Percentiles rank a stretch among this genome's conserved stretches.
Evolutionary conservation across 495 filamentous ascomycete species (phyloP).

Genomic region (Oleoguttula mirabilis): DNA sequence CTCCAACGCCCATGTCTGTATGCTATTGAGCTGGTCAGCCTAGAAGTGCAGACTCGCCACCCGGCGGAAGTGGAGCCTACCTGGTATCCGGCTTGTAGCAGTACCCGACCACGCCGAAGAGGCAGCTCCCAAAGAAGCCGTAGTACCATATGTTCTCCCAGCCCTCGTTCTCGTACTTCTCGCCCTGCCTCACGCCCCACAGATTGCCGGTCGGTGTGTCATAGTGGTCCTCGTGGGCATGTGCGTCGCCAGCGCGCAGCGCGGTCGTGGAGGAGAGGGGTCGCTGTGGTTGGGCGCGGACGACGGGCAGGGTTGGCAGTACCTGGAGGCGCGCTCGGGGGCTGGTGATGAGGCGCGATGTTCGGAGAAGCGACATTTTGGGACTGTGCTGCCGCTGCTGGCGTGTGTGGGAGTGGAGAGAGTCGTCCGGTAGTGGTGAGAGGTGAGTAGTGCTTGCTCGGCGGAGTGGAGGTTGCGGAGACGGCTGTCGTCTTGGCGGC

Average conservation of each 20-base stretch:
- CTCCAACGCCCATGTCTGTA: slow-evolving; percentile 98
- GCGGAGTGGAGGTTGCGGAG: no score
- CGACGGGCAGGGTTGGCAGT: slow-evolving; percentile 8
- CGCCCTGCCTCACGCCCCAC: slow-evolving; percentile 78
- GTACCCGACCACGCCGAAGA: slow-evolving; percentile 66
- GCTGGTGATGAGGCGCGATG: slow-evolving; percentile 14
- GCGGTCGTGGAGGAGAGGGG: slow-evolving; percentile 14
- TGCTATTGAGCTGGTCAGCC: slow-evolving; percentile 42
- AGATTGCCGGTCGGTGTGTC: slow-evolving; percentile 88
- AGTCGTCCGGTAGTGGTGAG: no score
- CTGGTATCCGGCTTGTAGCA: slow-evolving; percentile 97
- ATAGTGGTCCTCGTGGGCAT: slow-evolving; percentile 64
- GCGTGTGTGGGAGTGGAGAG: no score
- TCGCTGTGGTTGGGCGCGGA: slow-evolving; percentile 9
- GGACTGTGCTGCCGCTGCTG: no score
- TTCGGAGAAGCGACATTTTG: slow-evolving; percentile 16
- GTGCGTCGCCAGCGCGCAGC: slow-evolving; percentile 4
- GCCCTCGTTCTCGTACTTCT: slow-evolving; percentile 90
- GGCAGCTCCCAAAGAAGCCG: slow-evolving; percentile 77
- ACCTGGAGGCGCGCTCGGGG: slow-evolving; percentile 18
- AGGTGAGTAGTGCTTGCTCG: no score
- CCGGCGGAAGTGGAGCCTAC: slow-evolving; percentile 36
- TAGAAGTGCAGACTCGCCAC: not conserved
- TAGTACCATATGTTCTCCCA: slow-evolving; percentile 86
- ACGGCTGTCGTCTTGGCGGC: no score